These are phyloP conservation scores for Plantago coronopus DNA, from an alignment of 305 asterid species.

Conservation along the genomic window DNA sequence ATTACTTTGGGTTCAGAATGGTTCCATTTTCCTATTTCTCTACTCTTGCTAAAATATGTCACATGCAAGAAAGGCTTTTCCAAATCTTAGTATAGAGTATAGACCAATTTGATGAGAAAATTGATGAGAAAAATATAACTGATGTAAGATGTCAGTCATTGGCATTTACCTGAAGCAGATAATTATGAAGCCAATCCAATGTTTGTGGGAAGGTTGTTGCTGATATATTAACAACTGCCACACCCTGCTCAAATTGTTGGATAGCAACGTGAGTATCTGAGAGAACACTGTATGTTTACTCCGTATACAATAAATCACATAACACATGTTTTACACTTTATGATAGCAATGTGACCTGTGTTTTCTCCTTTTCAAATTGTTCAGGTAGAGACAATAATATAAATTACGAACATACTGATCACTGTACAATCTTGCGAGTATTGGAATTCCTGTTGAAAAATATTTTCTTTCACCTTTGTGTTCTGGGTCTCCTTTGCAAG, in stretches of 20 bases:
- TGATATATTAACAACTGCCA: constrained; percentile 75
- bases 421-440: neutral
- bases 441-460: no score
- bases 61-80: no score
- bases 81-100: no score
- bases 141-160: neutral
- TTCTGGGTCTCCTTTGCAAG: no score
- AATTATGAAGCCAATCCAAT: constrained; percentile 90
- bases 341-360: constrained; percentile 5
- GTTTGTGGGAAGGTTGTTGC: constrained; percentile 97
- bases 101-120: neutral
- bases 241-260: constrained; percentile 51
- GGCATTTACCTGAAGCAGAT: constrained; percentile 81
- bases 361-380: no score
- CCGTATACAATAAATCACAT: constrained; percentile 7
- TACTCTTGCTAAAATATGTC: no score
- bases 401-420: neutral
- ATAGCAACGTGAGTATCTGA: constrained; percentile 21
- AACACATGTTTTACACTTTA: constrained; percentile 8
- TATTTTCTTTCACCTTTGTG: no score
- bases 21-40: no score
- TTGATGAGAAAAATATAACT: neutral
- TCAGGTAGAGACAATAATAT: no score
- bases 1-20: neutral
- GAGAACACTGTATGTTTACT: constrained; percentile 3